phyloP scores from a whole-genome alignment of 441 rosid species.

The Erodium texanum region DNA sequence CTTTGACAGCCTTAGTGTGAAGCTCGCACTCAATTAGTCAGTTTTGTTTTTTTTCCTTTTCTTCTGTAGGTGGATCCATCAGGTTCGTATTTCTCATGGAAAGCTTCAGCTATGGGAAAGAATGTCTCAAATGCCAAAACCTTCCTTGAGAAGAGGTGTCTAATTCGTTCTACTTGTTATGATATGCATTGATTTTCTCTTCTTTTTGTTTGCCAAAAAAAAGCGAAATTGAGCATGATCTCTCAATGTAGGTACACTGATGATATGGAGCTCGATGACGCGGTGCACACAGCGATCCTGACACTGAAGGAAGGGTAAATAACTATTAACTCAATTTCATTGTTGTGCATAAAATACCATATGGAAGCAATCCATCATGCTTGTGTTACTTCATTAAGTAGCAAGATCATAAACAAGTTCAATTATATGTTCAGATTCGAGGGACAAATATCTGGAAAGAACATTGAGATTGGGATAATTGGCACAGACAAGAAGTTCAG shows the following conservation, averaged over 20 bases:
- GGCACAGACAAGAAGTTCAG: slow-evolving; percentile 83
- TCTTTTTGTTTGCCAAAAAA: neutral
- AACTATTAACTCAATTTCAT: slow-evolving; percentile 12
- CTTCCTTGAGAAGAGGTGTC: slow-evolving; percentile 90
- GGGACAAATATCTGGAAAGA: slow-evolving; percentile 90
- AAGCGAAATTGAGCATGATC: neutral
- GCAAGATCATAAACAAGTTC: neutral
- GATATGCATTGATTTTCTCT: neutral
- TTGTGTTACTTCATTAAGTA: neutral
- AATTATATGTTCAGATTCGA: slow-evolving; percentile 51
- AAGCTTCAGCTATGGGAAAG: slow-evolving; percentile 40
- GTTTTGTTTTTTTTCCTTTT: neutral
- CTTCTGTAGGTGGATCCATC: slow-evolving; percentile 20
- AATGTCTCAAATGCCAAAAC: slow-evolving; percentile 97
- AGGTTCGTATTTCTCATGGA: slow-evolving; percentile 27
- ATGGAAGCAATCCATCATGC: neutral
- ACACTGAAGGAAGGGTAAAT: slow-evolving; percentile 96
- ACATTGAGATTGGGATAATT: slow-evolving; percentile 92
- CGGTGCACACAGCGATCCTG: slow-evolving; percentile 92
- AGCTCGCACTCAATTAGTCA: too few species aligned
- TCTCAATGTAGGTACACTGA: slow-evolving; percentile 58
- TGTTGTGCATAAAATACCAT: neutral
- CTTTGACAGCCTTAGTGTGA: too few species aligned
- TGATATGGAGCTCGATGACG: slow-evolving; percentile 99
- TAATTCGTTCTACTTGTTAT: neutral